phyloP scores from a whole-genome alignment of 345 rosid genomes.

The Brassica carinata region DNA sequence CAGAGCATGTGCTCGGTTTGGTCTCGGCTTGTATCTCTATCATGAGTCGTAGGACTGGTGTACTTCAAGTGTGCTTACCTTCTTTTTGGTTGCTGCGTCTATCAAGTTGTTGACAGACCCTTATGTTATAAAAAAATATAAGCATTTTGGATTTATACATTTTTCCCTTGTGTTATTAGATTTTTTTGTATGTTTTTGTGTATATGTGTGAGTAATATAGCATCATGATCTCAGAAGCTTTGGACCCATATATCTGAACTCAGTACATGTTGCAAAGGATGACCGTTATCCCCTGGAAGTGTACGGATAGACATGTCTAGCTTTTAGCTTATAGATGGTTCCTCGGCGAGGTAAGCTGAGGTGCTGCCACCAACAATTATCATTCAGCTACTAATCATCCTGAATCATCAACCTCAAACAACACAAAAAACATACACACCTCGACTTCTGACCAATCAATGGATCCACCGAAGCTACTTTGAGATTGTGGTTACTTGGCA shows the following conservation, averaged over 20 bases:
- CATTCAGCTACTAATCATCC: too few relatives aligned
- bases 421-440: too few relatives aligned
- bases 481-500: too few relatives aligned
- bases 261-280: constrained; percentile 87
- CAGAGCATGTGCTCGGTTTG: constrained; percentile 94
- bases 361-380: background rate
- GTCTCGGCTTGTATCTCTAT: constrained; percentile 89
- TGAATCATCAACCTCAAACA: too few relatives aligned
- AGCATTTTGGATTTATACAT: constrained; percentile 20
- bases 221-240: constrained; percentile 52
- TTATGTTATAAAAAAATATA: background rate
- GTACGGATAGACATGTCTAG: constrained; percentile 91
- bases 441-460: too few relatives aligned
- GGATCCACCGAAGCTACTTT: too few relatives aligned
- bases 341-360: constrained; percentile 39
- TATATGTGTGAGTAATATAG: constrained; percentile 8
- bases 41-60: constrained; percentile 59
- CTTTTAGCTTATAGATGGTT: constrained; percentile 84
- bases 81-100: background rate
- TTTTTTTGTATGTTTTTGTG: background rate
- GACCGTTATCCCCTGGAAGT: constrained; percentile 85
- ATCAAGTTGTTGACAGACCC: background rate
- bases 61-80: background rate
- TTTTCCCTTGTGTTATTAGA: background rate
- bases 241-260: constrained; percentile 44